These are phyloP conservation scores for Coemansia guatemalensis DNA, from an alignment of 192 early-diverging fungal genomes.

Conservation along the genomic window DNA sequence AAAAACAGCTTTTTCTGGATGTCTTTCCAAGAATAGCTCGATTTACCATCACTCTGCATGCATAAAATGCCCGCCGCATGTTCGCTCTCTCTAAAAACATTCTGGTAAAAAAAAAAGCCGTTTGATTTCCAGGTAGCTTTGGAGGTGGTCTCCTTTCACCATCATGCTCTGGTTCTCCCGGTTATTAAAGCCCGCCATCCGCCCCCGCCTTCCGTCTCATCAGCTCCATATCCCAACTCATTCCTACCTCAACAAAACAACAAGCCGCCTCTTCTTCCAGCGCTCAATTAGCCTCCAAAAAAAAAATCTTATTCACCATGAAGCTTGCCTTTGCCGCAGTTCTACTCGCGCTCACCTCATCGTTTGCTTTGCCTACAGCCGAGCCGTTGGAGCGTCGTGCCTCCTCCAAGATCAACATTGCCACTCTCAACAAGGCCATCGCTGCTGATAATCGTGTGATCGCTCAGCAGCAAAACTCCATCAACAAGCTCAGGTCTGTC, in stretches of 20 bases:
- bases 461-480: not conserved
- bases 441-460: not conserved
- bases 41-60: not conserved
- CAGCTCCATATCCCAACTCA: not conserved
- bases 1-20: not conserved
- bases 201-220: too few species aligned
- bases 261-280: too few species aligned
- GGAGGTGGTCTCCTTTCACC: too few species aligned
- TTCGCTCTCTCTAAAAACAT: too few species aligned
- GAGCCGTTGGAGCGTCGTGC: slow-evolving; percentile 1
- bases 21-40: not conserved
- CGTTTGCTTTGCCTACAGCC: slow-evolving; percentile 5
- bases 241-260: too few species aligned
- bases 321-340: slow-evolving; percentile 11
- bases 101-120: too few species aligned
- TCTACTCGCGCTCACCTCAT: slow-evolving; percentile 2
- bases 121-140: too few species aligned
- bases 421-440: not conserved
- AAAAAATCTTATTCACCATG: slow-evolving; percentile 2
- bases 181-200: too few species aligned
- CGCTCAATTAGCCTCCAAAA: not conserved
- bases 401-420: not conserved
- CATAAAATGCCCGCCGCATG: too few species aligned
- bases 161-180: too few species aligned
- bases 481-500: not conserved